A percentile compares a stretch with the other conserved stretches of the same genome.
Conservation (phyloP, 768 basidiomycete species). For the Mycena chlorophos region DNA sequence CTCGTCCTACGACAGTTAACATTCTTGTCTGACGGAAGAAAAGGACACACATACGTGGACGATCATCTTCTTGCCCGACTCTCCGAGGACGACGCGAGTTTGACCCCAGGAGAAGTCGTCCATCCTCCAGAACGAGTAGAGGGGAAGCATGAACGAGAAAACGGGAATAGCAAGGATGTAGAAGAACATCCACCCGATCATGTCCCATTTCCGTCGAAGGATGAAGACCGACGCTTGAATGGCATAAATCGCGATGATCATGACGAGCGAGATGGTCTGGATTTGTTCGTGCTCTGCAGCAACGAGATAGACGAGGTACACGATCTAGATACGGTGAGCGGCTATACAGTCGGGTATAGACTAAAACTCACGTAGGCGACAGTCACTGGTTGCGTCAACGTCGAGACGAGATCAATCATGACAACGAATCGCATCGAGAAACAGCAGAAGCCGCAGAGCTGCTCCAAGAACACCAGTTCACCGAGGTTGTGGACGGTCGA, state of each 20-base stretch:
- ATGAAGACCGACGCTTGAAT: constrained; percentile 91
- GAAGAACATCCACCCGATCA: constrained; percentile 97
- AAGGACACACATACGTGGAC: constrained; percentile 70
- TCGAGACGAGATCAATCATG: constrained; percentile 92
- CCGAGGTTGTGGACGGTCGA: constrained; percentile 97
- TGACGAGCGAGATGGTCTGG: constrained; percentile 80
- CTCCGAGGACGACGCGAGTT: constrained; percentile 90
- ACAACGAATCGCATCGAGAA: constrained; percentile 99
- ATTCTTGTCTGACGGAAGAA: constrained; percentile 5
- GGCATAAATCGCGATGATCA: constrained; percentile 95
- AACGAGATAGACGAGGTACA: constrained; percentile 83
- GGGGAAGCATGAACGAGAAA: constrained; percentile 89
- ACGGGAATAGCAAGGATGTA: constrained; percentile 93
- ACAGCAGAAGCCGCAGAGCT: constrained; percentile 95
- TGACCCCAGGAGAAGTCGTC: constrained; percentile 97
- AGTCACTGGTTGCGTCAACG: constrained; percentile 80
- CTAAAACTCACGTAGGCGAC: constrained; percentile 76
- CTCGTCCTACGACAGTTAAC: constrained; percentile 66
- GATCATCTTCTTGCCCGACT: constrained; percentile 92
- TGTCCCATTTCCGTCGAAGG: constrained; percentile 94
- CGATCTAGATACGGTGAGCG: constrained; percentile 55
- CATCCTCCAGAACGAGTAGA: constrained; percentile 98
- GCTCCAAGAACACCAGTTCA: constrained; percentile 88
- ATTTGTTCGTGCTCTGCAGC: constrained; percentile 64
- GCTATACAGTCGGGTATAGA: constrained; percentile 9